A percentile compares a stretch with the other conserved stretches of the same genome.
Conservation (phyloP, 768 basidiomycete genomes). For the Saitozyma podzolica region DNA sequence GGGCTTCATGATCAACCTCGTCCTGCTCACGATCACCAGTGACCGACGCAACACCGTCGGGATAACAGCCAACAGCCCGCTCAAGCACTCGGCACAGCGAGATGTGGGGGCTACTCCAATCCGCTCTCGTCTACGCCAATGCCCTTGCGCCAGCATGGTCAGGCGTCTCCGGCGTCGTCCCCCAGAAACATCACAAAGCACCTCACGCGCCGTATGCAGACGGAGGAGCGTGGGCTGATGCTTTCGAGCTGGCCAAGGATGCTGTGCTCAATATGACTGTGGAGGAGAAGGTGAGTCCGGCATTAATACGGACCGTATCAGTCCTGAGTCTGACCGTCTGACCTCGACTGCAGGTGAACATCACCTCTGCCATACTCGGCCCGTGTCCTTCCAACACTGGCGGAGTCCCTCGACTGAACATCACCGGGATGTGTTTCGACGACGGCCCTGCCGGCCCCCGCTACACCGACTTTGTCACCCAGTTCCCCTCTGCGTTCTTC, state of each 20-base stretch:
- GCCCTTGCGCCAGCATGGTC: too few species aligned
- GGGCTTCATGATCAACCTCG: too few species aligned
- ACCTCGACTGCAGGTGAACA: slow-evolving; percentile 30
- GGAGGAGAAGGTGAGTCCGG: slow-evolving; percentile 45
- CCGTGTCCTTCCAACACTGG: slow-evolving; percentile 47
- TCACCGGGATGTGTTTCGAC: slow-evolving; percentile 43
- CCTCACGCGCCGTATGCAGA: neutral
- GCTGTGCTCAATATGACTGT: slow-evolving; percentile 39
- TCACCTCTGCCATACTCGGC: slow-evolving; percentile 39
- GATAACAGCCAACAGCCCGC: too few species aligned
- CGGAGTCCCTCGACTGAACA: slow-evolving; percentile 42
- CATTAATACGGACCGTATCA: neutral
- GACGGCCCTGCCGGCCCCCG: slow-evolving; percentile 48
- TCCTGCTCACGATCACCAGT: too few species aligned
- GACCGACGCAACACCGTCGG: too few species aligned
- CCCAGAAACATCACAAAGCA: too few species aligned
- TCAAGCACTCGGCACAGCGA: too few species aligned
- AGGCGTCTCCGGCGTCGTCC: too few species aligned
- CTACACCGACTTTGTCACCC: slow-evolving; percentile 48
- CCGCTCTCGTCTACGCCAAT: too few species aligned
- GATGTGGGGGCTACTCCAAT: too few species aligned
- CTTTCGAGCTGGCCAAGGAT: slow-evolving; percentile 20
- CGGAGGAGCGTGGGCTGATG: slow-evolving; percentile 38
- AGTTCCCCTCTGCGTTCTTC: slow-evolving; percentile 48
- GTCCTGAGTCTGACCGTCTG: neutral